Base-by-base conservation (phyloP, 2,329 filamentous ascomycete species). In the Cladophialophora yegresii region DNA sequence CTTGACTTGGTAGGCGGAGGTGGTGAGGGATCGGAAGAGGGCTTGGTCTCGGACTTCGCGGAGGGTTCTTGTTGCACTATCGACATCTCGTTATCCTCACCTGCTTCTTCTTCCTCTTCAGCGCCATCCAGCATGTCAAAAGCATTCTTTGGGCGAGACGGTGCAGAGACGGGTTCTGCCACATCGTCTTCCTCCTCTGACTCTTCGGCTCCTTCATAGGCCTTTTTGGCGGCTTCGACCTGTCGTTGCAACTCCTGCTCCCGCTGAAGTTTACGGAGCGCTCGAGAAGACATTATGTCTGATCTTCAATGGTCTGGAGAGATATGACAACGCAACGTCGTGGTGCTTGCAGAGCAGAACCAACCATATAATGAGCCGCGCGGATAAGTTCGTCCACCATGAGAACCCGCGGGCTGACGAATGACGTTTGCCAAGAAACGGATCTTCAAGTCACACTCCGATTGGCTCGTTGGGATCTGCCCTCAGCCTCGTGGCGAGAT, bases 181-280 rank as follows among this genome's bases (percentile, higher is more conserved):
- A 74, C 68, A 54, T 75, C 70, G 53, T 78, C 77, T 28, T 79
- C 75, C 32, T 79, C 78, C 61, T 77, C 77, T 53, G 75, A 76
- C 54, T 76, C 75, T 67, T 78, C 71, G 6, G 72, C 70, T 54
- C 79, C 74, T 54, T 77, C 74, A 32, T 70, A 63, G 12, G 60
- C 72, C 65, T 72, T 70, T 45, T 78, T 74, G 54, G 75, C 74
- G 13, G 77, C 72, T 45, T 75, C 74, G 67, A 81, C 76, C 67
- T 81, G 79, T 68, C 82, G 79, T 72, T 82, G 81, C 73, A 84
- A 82, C 72, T 87, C 85, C 64, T 82, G 82, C 78, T 87, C 84
- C 68, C 82, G 82, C 73, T 88, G 86, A 61, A 86, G 81, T 73
- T 86, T 86, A 28, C 87, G 82, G 60, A 89, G 76, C n/a, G 87